Base-by-base conservation (phyloP, 1,284 basidiomycete species). In the Malassezia furfur region DNA sequence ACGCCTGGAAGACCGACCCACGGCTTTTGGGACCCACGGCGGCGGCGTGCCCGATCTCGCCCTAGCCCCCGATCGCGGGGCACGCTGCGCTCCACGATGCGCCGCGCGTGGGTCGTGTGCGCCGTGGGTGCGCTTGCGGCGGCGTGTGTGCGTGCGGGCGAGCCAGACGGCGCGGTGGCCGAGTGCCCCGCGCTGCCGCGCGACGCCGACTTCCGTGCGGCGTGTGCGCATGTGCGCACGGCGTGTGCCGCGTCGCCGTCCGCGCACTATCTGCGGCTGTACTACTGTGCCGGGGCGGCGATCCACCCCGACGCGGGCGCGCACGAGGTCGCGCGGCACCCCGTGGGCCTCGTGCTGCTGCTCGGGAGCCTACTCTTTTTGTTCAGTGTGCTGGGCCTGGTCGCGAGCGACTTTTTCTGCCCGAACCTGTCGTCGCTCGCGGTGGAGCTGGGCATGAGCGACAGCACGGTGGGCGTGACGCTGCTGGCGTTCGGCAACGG, bases 401-500 rank as follows among this genome's bases (percentile, higher is more conserved):
- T 72, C 8, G 70, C 70, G 1, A 66, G 67, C 52, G 70, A 71
- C 57, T 74, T 72, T 48, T 72, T 74, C 54, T 70, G 67, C 50
- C 70, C 72, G 10, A 72, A 72, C 41, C 62, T 74, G 46, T 61
- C 67, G 53, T 64, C 67, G 19, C 61, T 74, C n/a, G 65, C 67
- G 3, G 50, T 56, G 7, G 54, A 66, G 0, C 60, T 72, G 15
- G 68, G 67, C 8, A 53, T 74, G 52, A 70, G 63, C 45, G 72
- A 74, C 44, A 70, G 63, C 57, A 68, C 69, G 12, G 54, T 57
- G 7, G 72, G 72, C 19, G 70, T 74, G 34, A 72, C 72, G 28
- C 63, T 74, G 44, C 62, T 74, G 31, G 70, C 70, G 12, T 64
- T 74, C 22, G 72, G 72, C 21, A 74, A 74, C 91, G 71, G 70